Conservation (phyloP, 208 protist species). For the Leishmania amazonensis region DNA sequence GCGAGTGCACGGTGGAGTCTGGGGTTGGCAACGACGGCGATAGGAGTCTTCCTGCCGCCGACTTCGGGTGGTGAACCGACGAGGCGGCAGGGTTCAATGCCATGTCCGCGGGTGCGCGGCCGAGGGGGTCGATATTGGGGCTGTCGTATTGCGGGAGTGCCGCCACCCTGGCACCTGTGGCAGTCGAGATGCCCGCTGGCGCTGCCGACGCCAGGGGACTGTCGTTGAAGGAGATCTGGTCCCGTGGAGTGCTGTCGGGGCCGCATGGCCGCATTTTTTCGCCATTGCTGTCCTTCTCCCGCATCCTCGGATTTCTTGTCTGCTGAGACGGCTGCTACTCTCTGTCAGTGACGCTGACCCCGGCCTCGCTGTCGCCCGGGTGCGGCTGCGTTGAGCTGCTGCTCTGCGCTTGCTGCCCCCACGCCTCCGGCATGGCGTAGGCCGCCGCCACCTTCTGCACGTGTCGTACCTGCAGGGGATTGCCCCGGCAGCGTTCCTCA, state of each 20-base stretch:
- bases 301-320: background rate
- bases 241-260: background rate
- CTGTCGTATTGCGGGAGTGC: background rate
- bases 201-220: background rate
- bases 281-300: background rate
- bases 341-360: background rate
- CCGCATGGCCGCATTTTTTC: background rate
- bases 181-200: background rate
- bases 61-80: background rate
- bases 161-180: background rate
- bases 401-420: background rate
- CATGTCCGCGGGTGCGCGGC: background rate
- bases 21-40: background rate
- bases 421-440: slow-evolving; percentile 9
- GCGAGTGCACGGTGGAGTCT: background rate
- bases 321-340: background rate
- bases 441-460: slow-evolving; percentile 27
- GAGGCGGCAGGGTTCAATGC: background rate
- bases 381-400: background rate
- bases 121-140: background rate
- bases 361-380: background rate
- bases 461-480: slow-evolving; percentile 52
- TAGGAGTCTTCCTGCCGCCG: background rate
- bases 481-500: slow-evolving; percentile 46
- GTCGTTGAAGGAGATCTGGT: background rate